Evolutionary conservation across 176 grass and related monocot species (phyloP), one percentile per base, ranked within the genome.

Genomic region (Microstegium vimineum): DNA sequence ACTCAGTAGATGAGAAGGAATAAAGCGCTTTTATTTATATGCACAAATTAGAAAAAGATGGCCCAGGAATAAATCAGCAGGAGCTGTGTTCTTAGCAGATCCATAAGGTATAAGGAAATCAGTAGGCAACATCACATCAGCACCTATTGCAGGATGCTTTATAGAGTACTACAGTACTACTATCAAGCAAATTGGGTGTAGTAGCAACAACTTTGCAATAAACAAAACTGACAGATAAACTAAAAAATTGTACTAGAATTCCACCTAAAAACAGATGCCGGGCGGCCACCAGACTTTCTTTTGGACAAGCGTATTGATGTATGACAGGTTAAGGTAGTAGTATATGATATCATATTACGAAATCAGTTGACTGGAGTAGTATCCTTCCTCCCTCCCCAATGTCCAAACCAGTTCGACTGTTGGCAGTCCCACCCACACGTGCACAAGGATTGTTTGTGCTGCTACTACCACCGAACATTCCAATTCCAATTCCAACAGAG

Each of bases 331-430:
- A 63, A 60, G 45, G 61, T 27, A 86, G n/a, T n/a, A n/a, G 6
- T 17, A 16, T 22, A 78, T 61, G 66, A 66, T 23, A 78, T 47
- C 16, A 46, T 40, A 51, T 40, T 66, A 47, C 4, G 74, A 83
- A 86, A 83, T 78, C 51, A 27, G 82, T 69, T 89, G 81, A 79
- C 45, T n/a, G n/a, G n/a, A n/a, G n/a, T n/a, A n/a, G 72, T 10
- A 84, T 83, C 46, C n/a, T n/a, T n/a, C n/a, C 9, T 46, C n/a
- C n/a, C n/a, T n/a, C 13, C 30, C 37, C 4, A 82, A 57, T 67
- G 37, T 47, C 76, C 59, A 62, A 46, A 51, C 27, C 47, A 72
- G 77, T 77, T 86, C 85, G 73, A 86, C 71, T 72, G 26, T 8
- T n/a, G 41, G 27, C 73, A 41, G 65, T 77, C 77, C n/a, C 78